Percentiles rank a stretch among this genome's conserved stretches.
These are phyloP conservation scores for Termitomyces titanicus DNA, from an alignment of 768 basidiomycete species.

Conservation along the genomic window DNA sequence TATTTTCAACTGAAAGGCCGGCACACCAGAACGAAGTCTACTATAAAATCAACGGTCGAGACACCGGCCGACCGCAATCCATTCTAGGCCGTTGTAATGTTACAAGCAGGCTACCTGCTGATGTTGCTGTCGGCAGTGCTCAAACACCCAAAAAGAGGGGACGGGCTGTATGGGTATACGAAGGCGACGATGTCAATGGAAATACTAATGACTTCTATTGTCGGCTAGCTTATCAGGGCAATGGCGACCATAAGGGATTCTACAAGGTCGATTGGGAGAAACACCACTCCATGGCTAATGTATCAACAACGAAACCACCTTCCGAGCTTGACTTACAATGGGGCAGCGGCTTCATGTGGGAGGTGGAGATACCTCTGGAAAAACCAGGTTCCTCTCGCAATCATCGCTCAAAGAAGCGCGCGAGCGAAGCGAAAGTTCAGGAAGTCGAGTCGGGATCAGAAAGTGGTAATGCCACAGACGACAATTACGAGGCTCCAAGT, in stretches of 20 bases:
- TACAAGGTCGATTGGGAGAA: constrained; percentile 58
- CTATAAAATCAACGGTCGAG: constrained; percentile 50
- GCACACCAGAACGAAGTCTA: constrained; percentile 70
- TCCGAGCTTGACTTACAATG: constrained; percentile 22
- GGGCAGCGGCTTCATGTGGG: constrained; percentile 45
- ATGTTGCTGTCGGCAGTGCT: constrained; percentile 3
- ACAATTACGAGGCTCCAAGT: constrained; percentile 17
- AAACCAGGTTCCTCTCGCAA: constrained; percentile 1
- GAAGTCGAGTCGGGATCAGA: constrained; percentile 21
- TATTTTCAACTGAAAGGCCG: not conserved
- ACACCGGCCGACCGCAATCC: constrained; percentile 44
- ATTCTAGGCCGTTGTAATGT: constrained; percentile 53
- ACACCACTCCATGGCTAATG: constrained; percentile 40
- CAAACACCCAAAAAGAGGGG: constrained; percentile 8
- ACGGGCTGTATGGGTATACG: constrained; percentile 12
- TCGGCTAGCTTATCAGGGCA: constrained; percentile 50
- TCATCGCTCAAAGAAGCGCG: constrained; percentile 16
- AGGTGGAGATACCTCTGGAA: constrained; percentile 31
- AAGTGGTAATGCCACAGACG: constrained; percentile 22
- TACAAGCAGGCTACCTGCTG: constrained; percentile 22
- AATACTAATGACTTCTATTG: constrained; percentile 45
- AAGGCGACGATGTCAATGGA: constrained; percentile 18
- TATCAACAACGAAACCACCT: constrained; percentile 24
- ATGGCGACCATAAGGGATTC: constrained; percentile 46
- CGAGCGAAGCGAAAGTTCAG: constrained; percentile 11